phyloP scores from a whole-genome alignment of 2,329 filamentous ascomycete species.

The Lachnellula suecica region DNA sequence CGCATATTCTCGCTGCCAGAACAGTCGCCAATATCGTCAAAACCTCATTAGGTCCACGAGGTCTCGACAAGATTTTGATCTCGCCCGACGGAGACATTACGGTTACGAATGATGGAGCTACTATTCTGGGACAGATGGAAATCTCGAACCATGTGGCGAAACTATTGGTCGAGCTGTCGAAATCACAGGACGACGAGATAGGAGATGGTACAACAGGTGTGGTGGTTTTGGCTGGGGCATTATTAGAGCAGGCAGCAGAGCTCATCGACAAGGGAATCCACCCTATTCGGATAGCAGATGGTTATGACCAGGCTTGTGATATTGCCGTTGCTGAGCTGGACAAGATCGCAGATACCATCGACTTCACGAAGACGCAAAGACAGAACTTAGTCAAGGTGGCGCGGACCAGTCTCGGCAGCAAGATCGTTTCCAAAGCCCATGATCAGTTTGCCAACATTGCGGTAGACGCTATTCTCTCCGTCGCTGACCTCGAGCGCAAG shows the following conservation, averaged over 20 bases:
- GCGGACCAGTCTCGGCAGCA: conserved; percentile 93
- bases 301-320: conserved; percentile 96
- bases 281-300: conserved; percentile 96
- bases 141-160: conserved; percentile 98
- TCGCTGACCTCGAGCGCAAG: conserved; percentile 92
- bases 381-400: conserved; percentile 91
- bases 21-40: conserved; percentile 98
- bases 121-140: conserved; percentile 97
- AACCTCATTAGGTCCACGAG: conserved; percentile 91
- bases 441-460: conserved; percentile 98
- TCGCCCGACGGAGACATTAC: conserved; percentile 99
- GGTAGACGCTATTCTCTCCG: conserved; percentile 93
- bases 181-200: conserved; percentile 98
- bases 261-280: conserved; percentile 99
- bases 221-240: conserved; percentile 89
- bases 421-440: conserved; percentile 98
- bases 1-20: conserved; percentile 93
- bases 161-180: conserved; percentile 92
- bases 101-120: conserved; percentile 97
- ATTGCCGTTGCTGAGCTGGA: conserved; percentile 92
- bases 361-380: conserved; percentile 78
- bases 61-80: conserved; percentile 98
- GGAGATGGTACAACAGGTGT: conserved; percentile 98
- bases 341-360: conserved; percentile 85
- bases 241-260: conserved; percentile 94